Evolutionary conservation across 2,329 filamentous ascomycete species (phyloP).

Genomic region (Erysiphe neolycopersici): DNA sequence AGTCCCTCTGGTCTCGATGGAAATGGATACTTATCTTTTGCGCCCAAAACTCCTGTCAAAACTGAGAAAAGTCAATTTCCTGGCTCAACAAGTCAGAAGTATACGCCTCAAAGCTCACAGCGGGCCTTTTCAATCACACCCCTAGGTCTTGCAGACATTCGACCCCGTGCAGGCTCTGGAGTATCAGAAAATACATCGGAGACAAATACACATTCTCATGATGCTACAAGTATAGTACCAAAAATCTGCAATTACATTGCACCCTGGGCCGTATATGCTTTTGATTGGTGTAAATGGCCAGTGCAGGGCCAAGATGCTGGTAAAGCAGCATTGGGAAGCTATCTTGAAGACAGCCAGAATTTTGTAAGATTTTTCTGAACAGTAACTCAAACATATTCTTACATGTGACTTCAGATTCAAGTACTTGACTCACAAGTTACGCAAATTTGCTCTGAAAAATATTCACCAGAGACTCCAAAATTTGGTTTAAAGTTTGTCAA

Average conservation of each 20-base stretch:
- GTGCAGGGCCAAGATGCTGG: slow-evolving; percentile 56
- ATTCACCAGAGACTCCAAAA: slow-evolving; percentile 41
- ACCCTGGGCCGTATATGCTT: slow-evolving; percentile 86
- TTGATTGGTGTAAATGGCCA: slow-evolving; percentile 98
- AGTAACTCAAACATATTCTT: neutral
- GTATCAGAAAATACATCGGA: slow-evolving; percentile 45
- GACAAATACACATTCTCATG: slow-evolving; percentile 29
- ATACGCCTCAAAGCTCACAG: slow-evolving; percentile 28
- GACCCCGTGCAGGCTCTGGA: slow-evolving; percentile 59
- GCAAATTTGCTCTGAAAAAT: slow-evolving; percentile 40
- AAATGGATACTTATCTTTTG: slow-evolving; percentile 26
- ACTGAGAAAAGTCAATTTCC: slow-evolving; percentile 31
- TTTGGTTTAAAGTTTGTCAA: slow-evolving; percentile 74
- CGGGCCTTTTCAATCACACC: slow-evolving; percentile 56
- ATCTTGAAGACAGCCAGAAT: slow-evolving; percentile 92
- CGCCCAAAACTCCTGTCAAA: slow-evolving; percentile 26
- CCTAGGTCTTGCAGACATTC: slow-evolving; percentile 72
- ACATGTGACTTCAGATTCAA: slow-evolving; percentile 44
- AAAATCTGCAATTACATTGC: slow-evolving; percentile 80
- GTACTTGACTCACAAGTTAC: slow-evolving; percentile 71
- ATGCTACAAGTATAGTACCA: slow-evolving; percentile 35
- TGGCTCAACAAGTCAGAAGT: slow-evolving; percentile 26
- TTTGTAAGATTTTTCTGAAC: slow-evolving; percentile 33
- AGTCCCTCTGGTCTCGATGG: slow-evolving; percentile 40
- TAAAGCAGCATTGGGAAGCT: slow-evolving; percentile 86